Conservation (phyloP, 208 protist species). For the Strigomonas culicis region DNA sequence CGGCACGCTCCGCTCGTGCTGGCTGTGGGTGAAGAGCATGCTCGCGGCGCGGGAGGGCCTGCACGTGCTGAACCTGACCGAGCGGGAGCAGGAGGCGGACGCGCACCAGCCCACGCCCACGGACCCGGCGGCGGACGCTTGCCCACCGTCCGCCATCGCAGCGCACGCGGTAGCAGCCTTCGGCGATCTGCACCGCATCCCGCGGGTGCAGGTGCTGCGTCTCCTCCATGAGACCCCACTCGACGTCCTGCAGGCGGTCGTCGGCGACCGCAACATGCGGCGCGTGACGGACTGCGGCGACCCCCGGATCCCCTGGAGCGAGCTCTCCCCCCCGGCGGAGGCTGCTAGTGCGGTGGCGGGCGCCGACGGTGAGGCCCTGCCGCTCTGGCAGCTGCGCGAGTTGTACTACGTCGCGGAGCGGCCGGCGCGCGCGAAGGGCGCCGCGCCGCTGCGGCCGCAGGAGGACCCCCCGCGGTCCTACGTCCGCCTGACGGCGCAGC, state of each 20-base stretch:
- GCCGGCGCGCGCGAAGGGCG: neutral
- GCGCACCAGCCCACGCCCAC: conserved; percentile 3
- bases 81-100: neutral
- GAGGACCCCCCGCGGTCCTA: conserved; percentile 10
- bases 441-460: neutral
- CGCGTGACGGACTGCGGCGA: neutral
- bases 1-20: conserved; percentile 21
- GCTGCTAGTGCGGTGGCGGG: neutral
- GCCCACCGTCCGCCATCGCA: neutral
- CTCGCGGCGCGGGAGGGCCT: conserved; percentile 23
- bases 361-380: neutral
- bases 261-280: too few relatives aligned
- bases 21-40: conserved; percentile 38
- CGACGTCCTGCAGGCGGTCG: neutral
- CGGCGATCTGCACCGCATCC: neutral
- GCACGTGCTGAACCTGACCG: conserved; percentile 22
- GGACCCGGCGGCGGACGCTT: neutral
- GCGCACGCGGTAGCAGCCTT: neutral
- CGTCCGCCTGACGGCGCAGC: conserved; percentile 12
- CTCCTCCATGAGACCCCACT: conserved; percentile 1
- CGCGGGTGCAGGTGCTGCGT: conserved; percentile 18
- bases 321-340: neutral
- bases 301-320: neutral
- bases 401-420: conserved; percentile 19
- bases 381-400: conserved; percentile 8